Evolutionary conservation across 768 basidiomycete genomes (phyloP), one percentile per base, ranked within the genome.

Genomic region (Neoboletus magnificus): DNA sequence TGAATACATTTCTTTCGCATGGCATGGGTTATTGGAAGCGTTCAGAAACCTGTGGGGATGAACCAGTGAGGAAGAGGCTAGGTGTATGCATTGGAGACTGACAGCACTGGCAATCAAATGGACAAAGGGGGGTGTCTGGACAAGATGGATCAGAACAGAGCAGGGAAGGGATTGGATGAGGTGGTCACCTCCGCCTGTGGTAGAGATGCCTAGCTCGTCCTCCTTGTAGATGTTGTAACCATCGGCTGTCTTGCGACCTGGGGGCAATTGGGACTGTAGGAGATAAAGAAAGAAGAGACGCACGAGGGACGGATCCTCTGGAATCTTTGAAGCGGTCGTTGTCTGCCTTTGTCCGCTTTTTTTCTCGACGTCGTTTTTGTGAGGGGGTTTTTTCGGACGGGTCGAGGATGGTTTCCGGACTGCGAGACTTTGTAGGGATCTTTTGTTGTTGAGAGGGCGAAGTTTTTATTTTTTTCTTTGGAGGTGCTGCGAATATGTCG

Each of bases 61-160:
- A 41, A 32, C 43, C 13, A 27, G 35, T 40, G n/a, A 55, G 49
- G 35, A 32, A 29, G 45, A 25, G 10, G 13, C 4, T 13, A 23
- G n/a, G 3, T 6, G 18, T 13, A 9, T 20, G 40, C 23, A 36
- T n/a, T 36, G 35, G 37, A 23, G 44, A 76, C 89, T 73, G 64
- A 91, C 92, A 93, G 63, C 92, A 93, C 36, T 89, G 78, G 70
- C 92, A 93, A 68, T 93, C 92, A 66, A 93, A 93, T 7, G 92
- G 92, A 74, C 91, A 93, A 39, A 89, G 70, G 4, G 88, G 82
- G 0, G 91, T 92, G 69, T 89, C 91, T 93, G 71, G 32, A 56
- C 29, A 35, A 43, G 57, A 60, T 64, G 56, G 65, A 68, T 50
- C 48, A 43, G 69, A 55, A 60, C 29, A 55, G 51, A 58, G 55